Conservation (phyloP, 306 rosid species). For the Myrica gale region DNA sequence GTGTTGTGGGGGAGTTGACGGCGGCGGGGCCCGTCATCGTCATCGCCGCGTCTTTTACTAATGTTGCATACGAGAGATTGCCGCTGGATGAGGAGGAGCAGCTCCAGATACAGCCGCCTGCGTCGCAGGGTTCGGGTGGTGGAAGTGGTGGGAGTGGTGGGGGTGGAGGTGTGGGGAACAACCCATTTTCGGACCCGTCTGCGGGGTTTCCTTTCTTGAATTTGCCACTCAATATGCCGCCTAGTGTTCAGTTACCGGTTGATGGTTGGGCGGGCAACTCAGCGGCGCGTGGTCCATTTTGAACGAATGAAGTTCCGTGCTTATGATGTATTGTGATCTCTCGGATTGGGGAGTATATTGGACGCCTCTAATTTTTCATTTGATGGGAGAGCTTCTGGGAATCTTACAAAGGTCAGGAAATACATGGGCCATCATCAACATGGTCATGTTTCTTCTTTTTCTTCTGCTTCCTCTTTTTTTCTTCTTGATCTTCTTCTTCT, state of each 20-base stretch:
- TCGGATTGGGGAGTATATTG: not conserved
- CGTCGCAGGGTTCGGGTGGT: constrained; percentile 43
- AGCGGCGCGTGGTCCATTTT: constrained; percentile 42
- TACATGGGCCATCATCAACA: constrained; percentile 27
- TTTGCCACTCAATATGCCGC: constrained; percentile 86
- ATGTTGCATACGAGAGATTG: constrained; percentile 81
- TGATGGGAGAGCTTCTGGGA: constrained; percentile 25
- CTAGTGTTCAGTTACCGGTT: constrained; percentile 71
- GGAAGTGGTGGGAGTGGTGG: constrained; percentile 11
- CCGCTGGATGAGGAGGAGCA: constrained; percentile 75
- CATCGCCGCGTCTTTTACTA: constrained; percentile 78
- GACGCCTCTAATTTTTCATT: constrained; percentile 10
- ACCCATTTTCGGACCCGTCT: constrained; percentile 60
- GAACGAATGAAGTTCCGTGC: constrained; percentile 4
- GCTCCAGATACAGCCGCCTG: constrained; percentile 50
- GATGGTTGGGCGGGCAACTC: constrained; percentile 60
- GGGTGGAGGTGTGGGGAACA: constrained; percentile 26
- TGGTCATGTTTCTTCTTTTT: constrained; percentile 3
- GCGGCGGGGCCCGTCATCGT: constrained; percentile 82
- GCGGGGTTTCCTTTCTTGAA: constrained; percentile 74
- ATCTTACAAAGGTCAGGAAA: constrained; percentile 50
- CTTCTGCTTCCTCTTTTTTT: not conserved
- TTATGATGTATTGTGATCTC: not conserved
- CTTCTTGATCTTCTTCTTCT: not conserved
- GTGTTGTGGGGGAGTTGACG: constrained; percentile 79